Evolutionary conservation across 805 yeast genomes (phyloP).

Genomic region (Ogataea polymorpha): DNA sequence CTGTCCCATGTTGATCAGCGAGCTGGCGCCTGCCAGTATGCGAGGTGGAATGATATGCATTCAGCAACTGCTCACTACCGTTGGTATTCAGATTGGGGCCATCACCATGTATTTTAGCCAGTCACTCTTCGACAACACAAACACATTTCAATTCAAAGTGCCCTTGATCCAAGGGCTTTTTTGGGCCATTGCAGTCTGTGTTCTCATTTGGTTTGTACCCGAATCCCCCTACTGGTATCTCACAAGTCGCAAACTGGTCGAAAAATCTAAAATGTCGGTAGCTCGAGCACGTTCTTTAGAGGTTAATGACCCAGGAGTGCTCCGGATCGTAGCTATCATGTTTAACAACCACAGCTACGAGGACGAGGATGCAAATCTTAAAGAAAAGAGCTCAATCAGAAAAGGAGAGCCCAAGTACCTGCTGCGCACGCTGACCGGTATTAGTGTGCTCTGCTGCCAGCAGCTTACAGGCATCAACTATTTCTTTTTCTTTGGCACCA

Average conservation of each 20-base stretch:
- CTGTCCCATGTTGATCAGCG: slow-evolving; percentile 37
- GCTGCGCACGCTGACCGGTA: slow-evolving; percentile 30
- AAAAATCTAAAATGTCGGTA: slow-evolving; percentile 20
- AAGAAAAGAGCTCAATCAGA: slow-evolving; percentile 15
- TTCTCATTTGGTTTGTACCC: slow-evolving; percentile 30
- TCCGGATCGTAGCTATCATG: slow-evolving; percentile 19
- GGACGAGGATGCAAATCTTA: slow-evolving; percentile 3
- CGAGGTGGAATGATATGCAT: slow-evolving; percentile 33
- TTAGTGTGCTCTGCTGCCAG: slow-evolving; percentile 30
- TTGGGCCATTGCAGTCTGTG: slow-evolving; percentile 12
- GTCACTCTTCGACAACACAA: background rate
- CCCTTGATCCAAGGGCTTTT: slow-evolving; percentile 24
- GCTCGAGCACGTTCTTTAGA: slow-evolving; percentile 21
- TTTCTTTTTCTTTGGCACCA: slow-evolving; percentile 65
- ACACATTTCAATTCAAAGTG: slow-evolving; percentile 22
- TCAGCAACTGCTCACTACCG: slow-evolving; percentile 33
- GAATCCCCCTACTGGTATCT: slow-evolving; percentile 35
- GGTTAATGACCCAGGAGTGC: slow-evolving; percentile 21
- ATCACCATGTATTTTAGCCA: slow-evolving; percentile 22
- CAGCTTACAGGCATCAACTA: slow-evolving; percentile 67
- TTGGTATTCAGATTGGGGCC: slow-evolving; percentile 34
- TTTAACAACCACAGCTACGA: slow-evolving; percentile 17
- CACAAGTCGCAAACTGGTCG: slow-evolving; percentile 8
- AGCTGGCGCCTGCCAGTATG: slow-evolving; percentile 29
- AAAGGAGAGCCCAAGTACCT: slow-evolving; percentile 32